phyloP scores from a whole-genome alignment of 2,329 filamentous ascomycete genomes.

The Ampelomyces quisqualis region DNA sequence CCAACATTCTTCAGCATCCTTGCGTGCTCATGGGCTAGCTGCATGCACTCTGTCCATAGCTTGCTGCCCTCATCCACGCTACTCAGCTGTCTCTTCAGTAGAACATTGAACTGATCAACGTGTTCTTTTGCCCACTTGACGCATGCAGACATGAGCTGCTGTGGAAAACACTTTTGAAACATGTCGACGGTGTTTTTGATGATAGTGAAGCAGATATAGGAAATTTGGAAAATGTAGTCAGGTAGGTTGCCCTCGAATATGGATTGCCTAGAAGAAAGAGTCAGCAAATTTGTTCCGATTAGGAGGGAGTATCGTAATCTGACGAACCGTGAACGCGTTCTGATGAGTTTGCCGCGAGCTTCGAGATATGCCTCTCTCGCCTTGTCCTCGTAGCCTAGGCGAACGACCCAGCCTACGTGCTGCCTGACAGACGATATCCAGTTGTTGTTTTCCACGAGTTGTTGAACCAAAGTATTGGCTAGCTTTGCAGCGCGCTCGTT shows the following conservation, averaged over 20 bases:
- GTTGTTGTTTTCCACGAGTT: constrained; percentile 64
- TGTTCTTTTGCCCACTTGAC: constrained; percentile 99
- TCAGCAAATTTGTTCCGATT: constrained; percentile 21
- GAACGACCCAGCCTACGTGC: constrained; percentile 79
- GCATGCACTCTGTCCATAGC: constrained; percentile 81
- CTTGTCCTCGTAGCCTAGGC: constrained; percentile 85
- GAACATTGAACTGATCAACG: constrained; percentile 84
- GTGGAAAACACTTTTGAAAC: constrained; percentile 77
- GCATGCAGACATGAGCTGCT: constrained; percentile 85
- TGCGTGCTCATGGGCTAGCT: constrained; percentile 77
- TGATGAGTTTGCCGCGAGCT: constrained; percentile 74
- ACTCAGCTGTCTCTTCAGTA: constrained; percentile 81
- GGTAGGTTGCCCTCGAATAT: constrained; percentile 93
- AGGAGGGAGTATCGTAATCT: not conserved
- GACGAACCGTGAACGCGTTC: constrained; percentile 73
- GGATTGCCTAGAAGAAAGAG: constrained; percentile 66
- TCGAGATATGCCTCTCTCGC: constrained; percentile 84
- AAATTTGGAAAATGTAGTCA: constrained; percentile 91
- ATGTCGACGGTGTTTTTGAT: constrained; percentile 91
- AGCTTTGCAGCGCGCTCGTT: constrained; percentile 69
- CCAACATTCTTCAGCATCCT: constrained; percentile 80
- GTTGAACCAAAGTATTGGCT: constrained; percentile 70
- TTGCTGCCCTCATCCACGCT: constrained; percentile 75
- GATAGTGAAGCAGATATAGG: constrained; percentile 92
- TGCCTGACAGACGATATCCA: constrained; percentile 75